Base-by-base conservation (phyloP, 2,329 filamentous ascomycete genomes). In the Colletotrichum musae region DNA sequence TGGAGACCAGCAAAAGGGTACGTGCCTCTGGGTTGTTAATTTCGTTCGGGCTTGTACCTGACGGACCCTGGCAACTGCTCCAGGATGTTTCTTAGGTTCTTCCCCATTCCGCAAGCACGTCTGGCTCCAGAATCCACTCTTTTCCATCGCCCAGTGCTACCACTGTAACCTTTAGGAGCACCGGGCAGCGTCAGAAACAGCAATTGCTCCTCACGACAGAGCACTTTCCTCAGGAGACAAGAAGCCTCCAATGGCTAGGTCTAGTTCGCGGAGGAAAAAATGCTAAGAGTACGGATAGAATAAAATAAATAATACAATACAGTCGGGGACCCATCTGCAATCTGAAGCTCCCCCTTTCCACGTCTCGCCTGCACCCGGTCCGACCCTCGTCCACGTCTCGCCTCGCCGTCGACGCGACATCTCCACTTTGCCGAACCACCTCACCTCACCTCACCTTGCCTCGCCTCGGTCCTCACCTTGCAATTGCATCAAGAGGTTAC, bases 121-220 rank as follows among this genome's bases (percentile, higher is more conserved):
- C 64, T 58, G 52, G 59, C 63, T 68, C 64, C 59, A 68, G 64
- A 68, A 68, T 52, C 64, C 59, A 64, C 59, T 16, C 10, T 64
- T 57, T 58, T 45, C 52, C 26, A 52, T 41, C 16, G 39, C 2
- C 15, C 21, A 47, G 47, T 61, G 36, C 28, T 21, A 28, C 57
- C 24, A 10, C 32, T 24, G 21, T 24, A 24, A 24, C 21, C 21
- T 24, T 2, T 4, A 24, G 21, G 21, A 24, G 21, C 21, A 24
- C 21, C 21, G 21, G 21, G 3, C 21, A 24, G 21, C 21, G 2
- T n/a, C 41, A 43, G 41, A 5, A 43, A 43, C 13, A 43, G 50
- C 32, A 36, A 36, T 10, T 9, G 10, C 7, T 36, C 32, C 7
- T 10, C 7, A 10, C 32, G 7, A 10, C 7, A 36, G 32, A 36